phyloP scores from a whole-genome alignment of 78 protist genomes.

The Capsaspora owczarzaki region DNA sequence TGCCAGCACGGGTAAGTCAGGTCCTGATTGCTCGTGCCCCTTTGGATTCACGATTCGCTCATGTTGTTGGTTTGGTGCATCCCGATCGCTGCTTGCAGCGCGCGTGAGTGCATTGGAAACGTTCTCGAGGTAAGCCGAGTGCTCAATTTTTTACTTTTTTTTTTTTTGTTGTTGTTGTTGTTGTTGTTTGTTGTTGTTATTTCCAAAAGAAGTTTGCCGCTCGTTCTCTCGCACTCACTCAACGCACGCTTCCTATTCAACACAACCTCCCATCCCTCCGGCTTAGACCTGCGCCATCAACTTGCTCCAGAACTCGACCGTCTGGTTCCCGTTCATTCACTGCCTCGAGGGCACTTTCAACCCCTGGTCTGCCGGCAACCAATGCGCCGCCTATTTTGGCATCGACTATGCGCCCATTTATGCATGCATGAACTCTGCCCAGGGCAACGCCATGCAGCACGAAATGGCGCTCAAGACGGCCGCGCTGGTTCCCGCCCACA shows the following conservation, averaged over 20 bases:
- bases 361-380: neutral
- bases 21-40: too few relatives aligned
- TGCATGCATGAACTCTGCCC: neutral
- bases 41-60: too few relatives aligned
- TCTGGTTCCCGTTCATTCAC: neutral
- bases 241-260: too few relatives aligned
- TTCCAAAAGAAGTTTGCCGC: too few relatives aligned
- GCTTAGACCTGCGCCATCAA: neutral
- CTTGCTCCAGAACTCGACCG: neutral
- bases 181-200: too few relatives aligned
- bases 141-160: neutral
- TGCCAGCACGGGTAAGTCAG: neutral
- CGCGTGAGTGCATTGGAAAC: neutral
- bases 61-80: too few relatives aligned
- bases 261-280: too few relatives aligned
- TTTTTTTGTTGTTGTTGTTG: too few relatives aligned
- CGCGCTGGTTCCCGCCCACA: neutral
- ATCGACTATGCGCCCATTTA: neutral
- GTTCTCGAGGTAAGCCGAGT: neutral
- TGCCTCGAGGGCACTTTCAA: neutral
- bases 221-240: too few relatives aligned
- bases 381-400: neutral
- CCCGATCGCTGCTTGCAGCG: too few relatives aligned
- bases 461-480: neutral
- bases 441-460: neutral